Evolutionary conservation across 2,329 filamentous ascomycete species (phyloP), one percentile per base, ranked within the genome.

Genomic region (Penicillium nordicum): DNA sequence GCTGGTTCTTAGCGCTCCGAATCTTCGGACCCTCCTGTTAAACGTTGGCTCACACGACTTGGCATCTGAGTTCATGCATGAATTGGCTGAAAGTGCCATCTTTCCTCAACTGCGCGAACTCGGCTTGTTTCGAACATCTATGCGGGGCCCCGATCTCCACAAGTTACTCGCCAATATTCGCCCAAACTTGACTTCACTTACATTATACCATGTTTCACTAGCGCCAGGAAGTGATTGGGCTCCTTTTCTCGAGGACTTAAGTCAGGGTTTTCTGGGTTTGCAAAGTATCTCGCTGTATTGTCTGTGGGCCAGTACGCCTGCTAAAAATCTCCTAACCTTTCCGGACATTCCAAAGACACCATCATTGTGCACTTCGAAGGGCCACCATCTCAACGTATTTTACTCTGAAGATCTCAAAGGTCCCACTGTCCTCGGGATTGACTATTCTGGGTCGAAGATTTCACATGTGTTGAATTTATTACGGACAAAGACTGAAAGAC

Each of bases 11-110:
- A 62, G 58, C 29, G 64, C 65, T 2, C 59, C 63, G 0, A 65
- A 62, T 41, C 58, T 67, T 18, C 57, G 54, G 5, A 63, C 58
- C 5, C 58, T 67, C 10, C 38, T 60, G 0, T 29, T 67, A 1
- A 66, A 64, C 5, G 45, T 67, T 4, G 63, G 63, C 16, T 65
- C 60, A 1, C 63, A 66, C 21, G 63, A 65, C 27, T 16, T 67
- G 16, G 61, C 65, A 5, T 54, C 55, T 36, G 63, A 64, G 30
- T 67, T 67, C 5, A 61, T 67, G 54, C 61, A 67, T 50, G 63
- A 67, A 29, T 27, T 67, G 1, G 63, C 64, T 3, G 64, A 65
- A n/a, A 50, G 44, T 4, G 63, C 56, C 4, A 25, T 37, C 0
- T 63, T 66, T 18, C 42, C 63, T 1, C 37, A 60, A 7, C 42